A percentile compares a stretch with the other conserved stretches of the same genome.
Conservation (phyloP, 2,329 filamentous ascomycete genomes). For the Colletotrichum orchidophilum region DNA sequence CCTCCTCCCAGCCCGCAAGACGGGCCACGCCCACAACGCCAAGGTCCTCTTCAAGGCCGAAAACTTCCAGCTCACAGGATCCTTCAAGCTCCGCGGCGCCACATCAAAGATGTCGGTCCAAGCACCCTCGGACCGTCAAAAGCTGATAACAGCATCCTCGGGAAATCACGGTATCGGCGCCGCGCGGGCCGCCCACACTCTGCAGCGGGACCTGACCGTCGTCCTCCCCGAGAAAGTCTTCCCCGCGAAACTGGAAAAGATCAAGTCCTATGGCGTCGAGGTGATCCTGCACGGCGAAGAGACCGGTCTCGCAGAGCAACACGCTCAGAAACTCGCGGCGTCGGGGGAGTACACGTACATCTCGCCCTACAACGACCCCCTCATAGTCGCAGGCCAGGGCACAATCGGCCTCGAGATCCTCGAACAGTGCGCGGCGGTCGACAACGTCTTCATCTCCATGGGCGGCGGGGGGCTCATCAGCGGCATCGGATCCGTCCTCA, state of each 20-base stretch:
- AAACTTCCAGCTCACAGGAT: slow-evolving; percentile 40
- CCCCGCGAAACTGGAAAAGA: slow-evolving; percentile 36
- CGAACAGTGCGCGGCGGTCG: slow-evolving; percentile 36
- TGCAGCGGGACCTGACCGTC: slow-evolving; percentile 32
- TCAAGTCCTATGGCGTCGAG: slow-evolving; percentile 35
- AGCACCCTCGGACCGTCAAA: not conserved
- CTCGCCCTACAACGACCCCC: slow-evolving; percentile 38
- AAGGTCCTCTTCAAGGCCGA: slow-evolving; percentile 39
- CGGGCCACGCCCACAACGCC: not conserved
- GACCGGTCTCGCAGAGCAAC: slow-evolving; percentile 36
- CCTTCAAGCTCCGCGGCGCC: slow-evolving; percentile 40
- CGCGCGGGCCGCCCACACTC: slow-evolving; percentile 29
- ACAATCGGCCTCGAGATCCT: slow-evolving; percentile 37
- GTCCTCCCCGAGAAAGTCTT: slow-evolving; percentile 36
- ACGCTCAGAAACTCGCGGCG: slow-evolving; percentile 37
- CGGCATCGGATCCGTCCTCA: slow-evolving; percentile 38
- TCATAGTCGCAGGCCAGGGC: slow-evolving; percentile 35
- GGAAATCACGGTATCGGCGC: slow-evolving; percentile 38
- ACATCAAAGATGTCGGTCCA: slow-evolving; percentile 38
- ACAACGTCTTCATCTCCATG: slow-evolving; percentile 39
- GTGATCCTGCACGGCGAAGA: slow-evolving; percentile 37
- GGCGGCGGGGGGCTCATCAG: slow-evolving; percentile 38
- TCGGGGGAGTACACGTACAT: slow-evolving; percentile 36
- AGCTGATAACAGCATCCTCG: slow-evolving; percentile 37
- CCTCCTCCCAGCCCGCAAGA: slow-evolving; percentile 30